A percentile compares a stretch with the other conserved stretches of the same genome.
These are phyloP conservation scores for Schizopora paradoxa DNA, from an alignment of 1,284 basidiomycete species.

Conservation along the genomic window DNA sequence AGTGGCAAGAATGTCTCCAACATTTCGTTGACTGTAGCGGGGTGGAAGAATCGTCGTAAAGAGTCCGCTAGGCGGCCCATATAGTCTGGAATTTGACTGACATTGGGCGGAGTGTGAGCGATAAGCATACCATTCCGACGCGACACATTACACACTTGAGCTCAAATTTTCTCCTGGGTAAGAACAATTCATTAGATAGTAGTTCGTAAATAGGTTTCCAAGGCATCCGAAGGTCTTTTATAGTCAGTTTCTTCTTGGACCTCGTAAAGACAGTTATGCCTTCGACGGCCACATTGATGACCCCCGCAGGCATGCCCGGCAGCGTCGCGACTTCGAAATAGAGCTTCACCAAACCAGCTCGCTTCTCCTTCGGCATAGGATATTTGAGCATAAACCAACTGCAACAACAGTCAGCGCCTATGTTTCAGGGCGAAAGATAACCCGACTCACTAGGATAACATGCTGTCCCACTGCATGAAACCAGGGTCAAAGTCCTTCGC, in stretches of 20 bases:
- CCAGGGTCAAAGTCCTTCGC: slow-evolving; percentile 79
- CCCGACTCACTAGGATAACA: slow-evolving; percentile 64
- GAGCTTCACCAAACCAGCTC: slow-evolving; percentile 73
- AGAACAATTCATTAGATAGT: slow-evolving; percentile 77
- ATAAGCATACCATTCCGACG: background rate
- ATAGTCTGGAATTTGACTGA: slow-evolving; percentile 72
- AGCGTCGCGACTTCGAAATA: slow-evolving; percentile 67
- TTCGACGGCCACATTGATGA: slow-evolving; percentile 56
- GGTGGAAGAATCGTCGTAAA: slow-evolving; percentile 85
- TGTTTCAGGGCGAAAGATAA: slow-evolving; percentile 13
- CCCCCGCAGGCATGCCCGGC: slow-evolving; percentile 56
- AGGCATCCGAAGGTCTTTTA: slow-evolving; percentile 81
- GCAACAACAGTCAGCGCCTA: slow-evolving; percentile 19
- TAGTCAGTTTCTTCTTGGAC: slow-evolving; percentile 71
- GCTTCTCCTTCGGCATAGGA: slow-evolving; percentile 75
- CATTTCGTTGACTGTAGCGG: slow-evolving; percentile 87
- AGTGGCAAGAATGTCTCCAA: slow-evolving; percentile 73
- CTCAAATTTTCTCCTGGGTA: slow-evolving; percentile 78
- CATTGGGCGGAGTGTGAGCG: slow-evolving; percentile 19
- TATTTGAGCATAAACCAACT: slow-evolving; percentile 84
- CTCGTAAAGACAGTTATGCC: slow-evolving; percentile 49
- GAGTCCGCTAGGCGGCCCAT: slow-evolving; percentile 84
- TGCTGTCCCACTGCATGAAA: slow-evolving; percentile 73
- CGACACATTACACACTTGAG: slow-evolving; percentile 49
- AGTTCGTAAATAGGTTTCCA: slow-evolving; percentile 86